These are phyloP conservation scores for Globisporangium radiosum DNA, from an alignment of 352 stramenopile species.

Conservation along the genomic window DNA sequence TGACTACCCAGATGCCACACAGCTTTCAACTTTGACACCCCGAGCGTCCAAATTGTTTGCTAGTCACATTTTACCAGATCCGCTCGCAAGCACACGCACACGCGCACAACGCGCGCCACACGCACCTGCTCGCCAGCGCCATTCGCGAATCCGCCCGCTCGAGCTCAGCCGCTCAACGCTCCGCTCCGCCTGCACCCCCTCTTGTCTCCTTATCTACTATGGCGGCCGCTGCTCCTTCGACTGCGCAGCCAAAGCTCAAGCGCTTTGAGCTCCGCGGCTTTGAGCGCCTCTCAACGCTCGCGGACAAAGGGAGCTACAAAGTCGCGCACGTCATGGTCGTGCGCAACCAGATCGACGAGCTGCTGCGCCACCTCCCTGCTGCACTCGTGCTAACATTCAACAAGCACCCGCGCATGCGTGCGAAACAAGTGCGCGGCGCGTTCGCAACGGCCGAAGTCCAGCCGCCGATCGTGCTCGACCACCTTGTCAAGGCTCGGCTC, in stretches of 20 bases:
- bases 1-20: too few species aligned
- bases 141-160: not conserved
- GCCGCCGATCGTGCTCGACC: conserved; percentile 9
- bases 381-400: conserved; percentile 35
- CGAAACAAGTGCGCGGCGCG: conserved; percentile 26
- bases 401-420: conserved; percentile 35
- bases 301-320: conserved; percentile 18
- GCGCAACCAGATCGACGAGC: conserved; percentile 17
- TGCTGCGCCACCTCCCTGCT: conserved; percentile 23
- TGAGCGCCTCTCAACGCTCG: conserved; percentile 28
- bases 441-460: conserved; percentile 35
- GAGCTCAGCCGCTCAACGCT: not conserved
- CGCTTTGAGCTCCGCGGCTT: conserved; percentile 21
- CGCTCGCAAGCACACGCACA: too few species aligned
- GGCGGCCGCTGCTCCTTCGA: not conserved
- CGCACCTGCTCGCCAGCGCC: too few species aligned
- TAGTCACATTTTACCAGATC: too few species aligned
- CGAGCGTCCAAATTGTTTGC: too few species aligned
- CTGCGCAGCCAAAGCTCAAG: not conserved
- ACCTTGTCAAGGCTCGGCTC: not conserved
- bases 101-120: too few species aligned
- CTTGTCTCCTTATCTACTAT: not conserved
- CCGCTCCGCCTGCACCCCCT: not conserved
- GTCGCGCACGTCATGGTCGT: conserved; percentile 21
- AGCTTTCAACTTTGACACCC: too few species aligned